These are phyloP conservation scores for Brassica balearica DNA, from an alignment of 441 rosid species.

Conservation along the genomic window DNA sequence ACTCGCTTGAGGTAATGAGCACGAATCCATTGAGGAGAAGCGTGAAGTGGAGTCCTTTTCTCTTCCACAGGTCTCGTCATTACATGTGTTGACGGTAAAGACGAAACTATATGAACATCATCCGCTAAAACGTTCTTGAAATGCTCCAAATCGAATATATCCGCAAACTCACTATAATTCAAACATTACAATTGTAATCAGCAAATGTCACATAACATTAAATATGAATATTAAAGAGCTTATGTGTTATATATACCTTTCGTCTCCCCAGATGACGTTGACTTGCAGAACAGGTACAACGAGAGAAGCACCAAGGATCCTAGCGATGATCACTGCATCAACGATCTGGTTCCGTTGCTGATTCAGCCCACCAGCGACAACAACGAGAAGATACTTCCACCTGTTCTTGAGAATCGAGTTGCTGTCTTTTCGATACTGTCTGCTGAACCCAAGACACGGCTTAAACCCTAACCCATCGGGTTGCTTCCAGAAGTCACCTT, in stretches of 20 bases:
- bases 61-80: constrained; percentile 93
- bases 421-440: constrained; percentile 62
- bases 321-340: constrained; percentile 94
- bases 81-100: constrained; percentile 93
- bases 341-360: constrained; percentile 99
- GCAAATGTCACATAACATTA: background rate
- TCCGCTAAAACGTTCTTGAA: constrained; percentile 82
- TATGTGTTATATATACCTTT: constrained; percentile 59
- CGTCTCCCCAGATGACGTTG: constrained; percentile 97
- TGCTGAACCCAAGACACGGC: constrained; percentile 75
- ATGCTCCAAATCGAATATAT: constrained; percentile 93
- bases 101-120: constrained; percentile 85
- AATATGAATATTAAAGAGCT: background rate
- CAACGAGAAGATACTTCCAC: constrained; percentile 80
- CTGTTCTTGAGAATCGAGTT: constrained; percentile 55
- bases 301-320: constrained; percentile 94
- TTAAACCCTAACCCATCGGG: constrained; percentile 90
- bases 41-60: constrained; percentile 80
- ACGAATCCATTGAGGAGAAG: constrained; percentile 93
- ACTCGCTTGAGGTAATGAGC: constrained; percentile 85
- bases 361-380: constrained; percentile 94
- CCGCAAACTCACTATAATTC: constrained; percentile 79
- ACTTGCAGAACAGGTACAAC: constrained; percentile 97
- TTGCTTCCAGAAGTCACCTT: constrained; percentile 82
- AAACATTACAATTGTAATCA: background rate